Percentiles rank a stretch among this genome's conserved stretches.
These are phyloP conservation scores for Fusarium sterilihyphosum DNA, from an alignment of 2,329 filamentous ascomycete species.

Conservation along the genomic window DNA sequence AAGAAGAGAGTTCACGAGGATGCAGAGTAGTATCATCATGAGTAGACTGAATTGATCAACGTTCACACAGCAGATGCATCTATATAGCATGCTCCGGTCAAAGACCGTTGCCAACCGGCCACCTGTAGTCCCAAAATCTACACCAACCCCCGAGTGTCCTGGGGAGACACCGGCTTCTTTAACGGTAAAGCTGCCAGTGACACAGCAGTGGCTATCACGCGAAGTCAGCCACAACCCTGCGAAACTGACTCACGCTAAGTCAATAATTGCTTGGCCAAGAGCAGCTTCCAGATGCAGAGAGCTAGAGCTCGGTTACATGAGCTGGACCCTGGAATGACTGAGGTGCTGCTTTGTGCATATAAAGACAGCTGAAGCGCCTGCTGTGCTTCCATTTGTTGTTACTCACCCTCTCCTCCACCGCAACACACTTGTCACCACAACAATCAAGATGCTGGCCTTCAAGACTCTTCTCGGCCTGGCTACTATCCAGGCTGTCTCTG, in stretches of 20 bases:
- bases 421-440: neutral
- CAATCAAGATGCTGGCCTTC: constrained; percentile 43
- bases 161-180: constrained; percentile 9
- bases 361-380: constrained; percentile 19
- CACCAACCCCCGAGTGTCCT: constrained; percentile 33
- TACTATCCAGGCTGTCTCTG: constrained; percentile 51
- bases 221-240: constrained; percentile 16
- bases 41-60: neutral
- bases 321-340: constrained; percentile 3
- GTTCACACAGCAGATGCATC: neutral
- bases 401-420: neutral
- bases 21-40: no score
- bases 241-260: constrained; percentile 37
- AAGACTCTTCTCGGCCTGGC: constrained; percentile 49
- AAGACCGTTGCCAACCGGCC: constrained; percentile 4
- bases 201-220: constrained; percentile 4
- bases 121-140: constrained; percentile 20
- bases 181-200: neutral
- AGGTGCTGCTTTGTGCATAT: constrained; percentile 20
- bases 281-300: constrained; percentile 13
- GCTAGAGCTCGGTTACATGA: constrained; percentile 12
- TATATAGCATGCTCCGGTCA: neutral
- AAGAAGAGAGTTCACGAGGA: neutral
- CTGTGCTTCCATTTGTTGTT: neutral
- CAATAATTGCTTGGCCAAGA: constrained; percentile 6